These are phyloP conservation scores for Pseudogymnoascus sp. DNA, from an alignment of 2,329 filamentous ascomycete species.

Conservation along the genomic window DNA sequence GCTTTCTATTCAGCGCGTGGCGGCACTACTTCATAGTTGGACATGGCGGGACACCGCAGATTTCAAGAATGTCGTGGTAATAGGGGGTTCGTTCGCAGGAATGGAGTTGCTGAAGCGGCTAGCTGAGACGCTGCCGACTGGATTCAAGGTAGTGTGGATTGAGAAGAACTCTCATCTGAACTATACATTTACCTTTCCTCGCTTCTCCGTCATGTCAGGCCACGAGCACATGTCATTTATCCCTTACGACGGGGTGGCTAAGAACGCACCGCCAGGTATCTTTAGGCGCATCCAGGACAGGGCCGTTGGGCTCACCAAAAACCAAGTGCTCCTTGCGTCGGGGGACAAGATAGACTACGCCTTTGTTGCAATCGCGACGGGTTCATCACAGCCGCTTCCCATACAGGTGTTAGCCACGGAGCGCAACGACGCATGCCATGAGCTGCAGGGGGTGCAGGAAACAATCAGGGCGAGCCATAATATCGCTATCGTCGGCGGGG, in stretches of 20 bases:
- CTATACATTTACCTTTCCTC: slow-evolving; percentile 40
- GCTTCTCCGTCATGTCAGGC: slow-evolving; percentile 36
- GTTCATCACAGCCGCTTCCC: slow-evolving; percentile 27
- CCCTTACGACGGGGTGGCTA: slow-evolving; percentile 33
- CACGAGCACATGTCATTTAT: slow-evolving; percentile 42
- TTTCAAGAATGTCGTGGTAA: slow-evolving; percentile 30
- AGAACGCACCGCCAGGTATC: slow-evolving; percentile 25
- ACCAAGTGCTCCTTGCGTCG: slow-evolving; percentile 26
- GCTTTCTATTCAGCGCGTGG: not conserved
- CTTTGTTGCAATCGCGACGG: slow-evolving; percentile 38
- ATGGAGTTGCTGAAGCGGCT: slow-evolving; percentile 29
- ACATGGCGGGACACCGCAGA: slow-evolving; percentile 11
- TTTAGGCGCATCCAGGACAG: slow-evolving; percentile 26
- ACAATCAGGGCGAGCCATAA: slow-evolving; percentile 21
- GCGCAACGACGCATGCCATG: slow-evolving; percentile 24
- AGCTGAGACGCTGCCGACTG: slow-evolving; percentile 32
- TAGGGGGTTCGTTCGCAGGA: slow-evolving; percentile 39
- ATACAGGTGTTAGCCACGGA: slow-evolving; percentile 25
- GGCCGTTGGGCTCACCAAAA: slow-evolving; percentile 25
- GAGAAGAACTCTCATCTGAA: slow-evolving; percentile 46
- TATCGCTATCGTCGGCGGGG: slow-evolving; percentile 35
- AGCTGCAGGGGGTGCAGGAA: slow-evolving; percentile 27
- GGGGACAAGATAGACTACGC: slow-evolving; percentile 32
- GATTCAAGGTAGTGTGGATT: slow-evolving; percentile 38
- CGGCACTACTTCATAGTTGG: not conserved